Evolutionary conservation across 495 filamentous ascomycete species (phyloP).

Genomic region (Penicillium pulvis): DNA sequence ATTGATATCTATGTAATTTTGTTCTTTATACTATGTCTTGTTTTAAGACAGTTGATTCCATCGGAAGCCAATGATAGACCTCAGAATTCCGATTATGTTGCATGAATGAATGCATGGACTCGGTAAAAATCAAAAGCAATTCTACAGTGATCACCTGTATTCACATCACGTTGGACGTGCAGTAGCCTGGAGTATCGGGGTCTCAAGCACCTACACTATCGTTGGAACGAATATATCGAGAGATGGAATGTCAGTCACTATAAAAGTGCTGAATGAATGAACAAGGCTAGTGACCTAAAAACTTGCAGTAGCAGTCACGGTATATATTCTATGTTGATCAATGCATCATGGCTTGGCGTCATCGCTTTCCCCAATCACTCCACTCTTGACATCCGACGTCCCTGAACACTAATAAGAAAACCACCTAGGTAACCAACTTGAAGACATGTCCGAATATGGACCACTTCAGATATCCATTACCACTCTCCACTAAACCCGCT

Average conservation of each 20-base stretch:
- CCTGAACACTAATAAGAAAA: not conserved
- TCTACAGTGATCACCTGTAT: not conserved
- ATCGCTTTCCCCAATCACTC: not conserved
- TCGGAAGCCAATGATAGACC: not conserved
- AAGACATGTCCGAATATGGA: conserved; percentile 30
- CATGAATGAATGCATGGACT: not conserved
- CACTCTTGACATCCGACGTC: not conserved
- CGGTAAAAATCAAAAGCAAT: not conserved
- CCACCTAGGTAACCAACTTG: not conserved
- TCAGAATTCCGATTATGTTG: not conserved
- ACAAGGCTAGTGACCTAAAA: too few relatives aligned
- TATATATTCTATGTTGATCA: not conserved
- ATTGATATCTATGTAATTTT: not conserved
- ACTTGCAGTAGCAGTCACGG: too few relatives aligned
- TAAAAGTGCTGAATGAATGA: too few relatives aligned
- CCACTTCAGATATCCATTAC: conserved; percentile 13
- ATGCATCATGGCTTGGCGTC: conserved; percentile 4
- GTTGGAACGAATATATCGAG: too few relatives aligned
- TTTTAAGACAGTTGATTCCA: not conserved
- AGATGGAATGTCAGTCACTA: too few relatives aligned
- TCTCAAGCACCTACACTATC: too few relatives aligned
- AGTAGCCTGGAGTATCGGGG: too few relatives aligned
- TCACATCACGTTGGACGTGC: not conserved
- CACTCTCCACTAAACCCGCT: conserved; percentile 4
- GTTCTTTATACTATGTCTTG: not conserved